phyloP scores from a whole-genome alignment of 1,284 basidiomycete genomes.

The Heterobasidion occidentale region DNA sequence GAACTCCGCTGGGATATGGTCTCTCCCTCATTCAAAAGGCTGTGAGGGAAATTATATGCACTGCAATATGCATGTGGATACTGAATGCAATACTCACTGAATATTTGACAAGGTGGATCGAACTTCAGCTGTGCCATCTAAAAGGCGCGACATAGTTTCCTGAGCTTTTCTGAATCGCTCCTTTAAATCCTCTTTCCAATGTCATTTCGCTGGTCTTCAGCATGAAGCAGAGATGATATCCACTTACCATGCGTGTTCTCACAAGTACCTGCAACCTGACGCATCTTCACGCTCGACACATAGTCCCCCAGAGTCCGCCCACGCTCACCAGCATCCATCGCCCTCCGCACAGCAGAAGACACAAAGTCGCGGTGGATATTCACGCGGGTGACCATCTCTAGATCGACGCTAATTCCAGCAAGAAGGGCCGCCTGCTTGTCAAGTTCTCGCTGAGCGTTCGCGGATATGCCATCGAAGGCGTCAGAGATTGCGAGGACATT shows the following conservation, averaged over 20 bases:
- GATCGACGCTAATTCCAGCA: slow-evolving; percentile 54
- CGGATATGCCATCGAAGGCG: slow-evolving; percentile 57
- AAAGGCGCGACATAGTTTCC: slow-evolving; percentile 43
- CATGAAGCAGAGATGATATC: not conserved
- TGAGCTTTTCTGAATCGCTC: slow-evolving; percentile 47
- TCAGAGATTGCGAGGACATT: slow-evolving; percentile 63
- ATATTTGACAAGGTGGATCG: slow-evolving; percentile 39
- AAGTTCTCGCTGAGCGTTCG: slow-evolving; percentile 49
- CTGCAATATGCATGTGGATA: slow-evolving; percentile 6
- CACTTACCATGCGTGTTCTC: slow-evolving; percentile 59
- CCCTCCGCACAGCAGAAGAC: slow-evolving; percentile 51
- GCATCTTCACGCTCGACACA: slow-evolving; percentile 71
- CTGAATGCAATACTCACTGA: slow-evolving; percentile 31
- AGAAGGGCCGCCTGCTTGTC: slow-evolving; percentile 55
- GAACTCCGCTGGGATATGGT: slow-evolving; percentile 43
- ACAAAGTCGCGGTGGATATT: slow-evolving; percentile 68
- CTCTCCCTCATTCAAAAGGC: slow-evolving; percentile 54
- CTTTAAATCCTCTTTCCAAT: slow-evolving; percentile 43
- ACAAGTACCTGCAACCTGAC: slow-evolving; percentile 69
- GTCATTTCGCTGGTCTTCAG: not conserved
- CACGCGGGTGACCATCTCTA: slow-evolving; percentile 59
- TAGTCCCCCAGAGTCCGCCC: slow-evolving; percentile 73
- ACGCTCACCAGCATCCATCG: slow-evolving; percentile 60
- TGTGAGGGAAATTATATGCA: slow-evolving; percentile 16
- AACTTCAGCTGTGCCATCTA: slow-evolving; percentile 51